A percentile compares a stretch with the other conserved stretches of the same genome.
phyloP scores from a whole-genome alignment of 164 flowering plant species.

The Kingdonia uniflora region DNA sequence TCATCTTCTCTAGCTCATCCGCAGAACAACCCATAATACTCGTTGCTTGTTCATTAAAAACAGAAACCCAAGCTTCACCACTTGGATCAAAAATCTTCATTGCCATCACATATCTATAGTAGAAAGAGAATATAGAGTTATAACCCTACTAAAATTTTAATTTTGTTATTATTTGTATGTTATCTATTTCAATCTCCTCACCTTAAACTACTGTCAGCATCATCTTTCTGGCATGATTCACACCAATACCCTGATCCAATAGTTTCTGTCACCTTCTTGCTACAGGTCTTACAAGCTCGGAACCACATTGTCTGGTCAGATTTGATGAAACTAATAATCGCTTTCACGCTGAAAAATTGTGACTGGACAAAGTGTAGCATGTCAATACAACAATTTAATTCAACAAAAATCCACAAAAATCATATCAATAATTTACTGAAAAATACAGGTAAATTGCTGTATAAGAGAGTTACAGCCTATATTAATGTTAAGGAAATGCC shows the following conservation, averaged over 20 bases:
- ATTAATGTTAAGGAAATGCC: too few species aligned
- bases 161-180: too few species aligned
- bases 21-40: slow-evolving; percentile 83
- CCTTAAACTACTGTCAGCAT: slow-evolving; percentile 67
- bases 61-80: slow-evolving; percentile 80
- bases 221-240: slow-evolving; percentile 87
- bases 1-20: slow-evolving; percentile 70
- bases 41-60: slow-evolving; percentile 87
- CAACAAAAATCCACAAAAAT: neutral
- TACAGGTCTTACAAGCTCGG: slow-evolving; percentile 85
- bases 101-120: slow-evolving; percentile 61
- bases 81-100: slow-evolving; percentile 60
- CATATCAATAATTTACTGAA: too few species aligned
- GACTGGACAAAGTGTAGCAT: slow-evolving; percentile 39
- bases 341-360: slow-evolving; percentile 49
- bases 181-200: slow-evolving; percentile 8
- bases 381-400: neutral
- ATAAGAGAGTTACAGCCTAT: too few species aligned
- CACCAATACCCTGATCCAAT: slow-evolving; percentile 94
- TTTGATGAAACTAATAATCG: slow-evolving; percentile 60
- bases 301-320: slow-evolving; percentile 97
- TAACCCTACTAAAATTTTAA: neutral
- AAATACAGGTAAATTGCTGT: too few species aligned
- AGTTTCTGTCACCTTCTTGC: slow-evolving; percentile 86
- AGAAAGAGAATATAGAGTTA: neutral